phyloP scores from a whole-genome alignment of 2,329 filamentous ascomycete species.

The Aspergillus brasiliensis region DNA sequence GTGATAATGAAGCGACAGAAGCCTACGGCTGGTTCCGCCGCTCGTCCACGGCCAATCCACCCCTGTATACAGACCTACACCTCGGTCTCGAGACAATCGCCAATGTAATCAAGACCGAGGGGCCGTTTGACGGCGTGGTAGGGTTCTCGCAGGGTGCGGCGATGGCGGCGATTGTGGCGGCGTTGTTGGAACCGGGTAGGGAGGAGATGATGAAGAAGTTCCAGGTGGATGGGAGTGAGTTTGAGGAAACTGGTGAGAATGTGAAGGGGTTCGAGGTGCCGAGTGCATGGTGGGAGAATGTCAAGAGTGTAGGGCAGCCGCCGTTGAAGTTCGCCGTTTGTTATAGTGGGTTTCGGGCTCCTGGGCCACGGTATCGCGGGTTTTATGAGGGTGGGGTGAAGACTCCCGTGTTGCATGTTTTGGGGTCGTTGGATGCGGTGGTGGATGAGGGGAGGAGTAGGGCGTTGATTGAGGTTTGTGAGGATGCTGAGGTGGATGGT shows the following conservation, averaged over 20 bases:
- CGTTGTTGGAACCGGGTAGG: slow-evolving; percentile 63
- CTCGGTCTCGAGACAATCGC: slow-evolving; percentile 67
- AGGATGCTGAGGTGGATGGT: slow-evolving; percentile 52
- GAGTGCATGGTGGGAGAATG: slow-evolving; percentile 44
- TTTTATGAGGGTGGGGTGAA: slow-evolving; percentile 74
- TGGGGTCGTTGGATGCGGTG: slow-evolving; percentile 83
- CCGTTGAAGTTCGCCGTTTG: slow-evolving; percentile 70
- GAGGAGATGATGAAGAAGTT: slow-evolving; percentile 53
- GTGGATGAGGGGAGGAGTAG: slow-evolving; percentile 76
- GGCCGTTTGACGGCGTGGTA: slow-evolving; percentile 74
- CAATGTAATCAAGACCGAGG: slow-evolving; percentile 60
- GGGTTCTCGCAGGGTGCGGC: slow-evolving; percentile 83
- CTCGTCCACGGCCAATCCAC: slow-evolving; percentile 60
- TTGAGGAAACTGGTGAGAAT: slow-evolving; percentile 15
- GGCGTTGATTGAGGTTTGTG: slow-evolving; percentile 67
- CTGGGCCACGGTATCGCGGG: slow-evolving; percentile 62
- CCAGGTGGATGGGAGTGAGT: slow-evolving; percentile 16
- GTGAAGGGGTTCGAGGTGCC: slow-evolving; percentile 53
- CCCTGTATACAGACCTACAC: slow-evolving; percentile 69
- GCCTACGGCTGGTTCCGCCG: slow-evolving; percentile 83
- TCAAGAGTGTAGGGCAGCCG: slow-evolving; percentile 44
- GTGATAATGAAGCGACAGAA: slow-evolving; percentile 58
- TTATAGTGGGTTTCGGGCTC: slow-evolving; percentile 76
- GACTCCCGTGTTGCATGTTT: slow-evolving; percentile 78
- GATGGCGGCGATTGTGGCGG: slow-evolving; percentile 70